Evolutionary conservation across 2,329 filamentous ascomycete species (phyloP), one percentile per base, ranked within the genome.

Genomic region (Ophiocordyceps camponoti-rufipedis): DNA sequence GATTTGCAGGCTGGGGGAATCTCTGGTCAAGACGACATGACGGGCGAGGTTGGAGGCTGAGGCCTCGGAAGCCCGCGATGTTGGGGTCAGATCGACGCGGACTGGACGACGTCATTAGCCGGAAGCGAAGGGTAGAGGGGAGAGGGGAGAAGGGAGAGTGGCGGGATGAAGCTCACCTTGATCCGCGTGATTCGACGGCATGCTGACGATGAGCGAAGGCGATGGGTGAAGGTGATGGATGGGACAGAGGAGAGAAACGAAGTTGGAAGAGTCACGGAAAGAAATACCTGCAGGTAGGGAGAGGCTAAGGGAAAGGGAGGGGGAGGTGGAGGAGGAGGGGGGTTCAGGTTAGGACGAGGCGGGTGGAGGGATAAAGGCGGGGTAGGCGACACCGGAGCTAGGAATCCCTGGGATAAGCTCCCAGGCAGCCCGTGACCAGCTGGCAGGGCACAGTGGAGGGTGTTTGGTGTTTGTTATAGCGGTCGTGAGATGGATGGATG

Each of bases 1-100:
- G 48, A 72, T 63, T 12, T 55, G 46, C 18, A 63, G 47, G 3
- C 48, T 49, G 2, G 55, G 51, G 8, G 51, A 56, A 11, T 56
- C 53, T 16, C 54, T 55, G 10, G 57, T 59, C 1, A 69, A 35
- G 32, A 35, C 32, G 10, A 35, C 7, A 5, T 35, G 32, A 12
- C 32, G 32, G 32, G 5, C 32, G 32, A 35, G 2, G n/a, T 35
- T 23, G 3, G 23, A 35, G 32, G 6, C 32, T 11, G 23, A 35
- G 32, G 6, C 32, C 32, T 35, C 12, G 32, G 12, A 35, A 35
- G 12, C 8, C 32, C 32, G 32, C 32, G 32, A 35, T 35, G 32
- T n/a, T 23, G 23, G 23, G 32, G 12, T 14, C 32, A 35, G 12
- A 14, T 35, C 12, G 32, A 35, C n/a, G 32, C 32, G 32, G 32